Evolutionary conservation across 306 rosid genomes (phyloP).

Genomic region (Prunus campanulata): DNA sequence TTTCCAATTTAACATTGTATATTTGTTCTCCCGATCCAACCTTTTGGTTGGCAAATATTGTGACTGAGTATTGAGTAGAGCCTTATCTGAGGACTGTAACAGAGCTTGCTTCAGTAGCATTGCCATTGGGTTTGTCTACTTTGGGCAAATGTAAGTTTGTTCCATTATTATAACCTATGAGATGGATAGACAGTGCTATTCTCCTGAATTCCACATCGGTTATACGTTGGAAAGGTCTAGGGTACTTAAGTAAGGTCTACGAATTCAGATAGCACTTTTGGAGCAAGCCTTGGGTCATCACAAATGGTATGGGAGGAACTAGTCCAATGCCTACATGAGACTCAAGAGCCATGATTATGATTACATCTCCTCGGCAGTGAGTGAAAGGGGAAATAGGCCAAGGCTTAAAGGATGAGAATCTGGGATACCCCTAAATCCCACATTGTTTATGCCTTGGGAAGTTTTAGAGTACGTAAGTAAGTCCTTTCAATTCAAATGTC

Average conservation of each 20-base stretch:
- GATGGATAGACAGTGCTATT: background rate
- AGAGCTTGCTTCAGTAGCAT: background rate
- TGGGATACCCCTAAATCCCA: background rate
- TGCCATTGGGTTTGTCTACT: background rate
- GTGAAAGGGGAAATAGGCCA: background rate
- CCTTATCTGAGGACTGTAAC: background rate
- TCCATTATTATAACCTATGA: background rate
- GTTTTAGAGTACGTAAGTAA: background rate
- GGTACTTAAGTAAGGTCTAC: background rate
- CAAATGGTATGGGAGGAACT: background rate
- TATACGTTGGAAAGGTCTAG: background rate
- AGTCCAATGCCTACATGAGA: background rate
- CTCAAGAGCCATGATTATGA: background rate
- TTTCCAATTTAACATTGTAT: background rate
- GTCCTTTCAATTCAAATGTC: background rate
- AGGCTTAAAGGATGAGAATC: background rate
- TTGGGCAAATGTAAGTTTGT: background rate
- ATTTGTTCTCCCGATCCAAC: background rate
- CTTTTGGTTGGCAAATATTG: background rate
- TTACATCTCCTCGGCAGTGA: background rate
- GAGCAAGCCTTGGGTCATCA: background rate
- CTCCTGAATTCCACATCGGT: background rate
- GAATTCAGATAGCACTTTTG: background rate
- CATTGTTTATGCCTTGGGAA: background rate
- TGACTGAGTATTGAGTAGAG: background rate